Evolutionary conservation across 2,329 filamentous ascomycete genomes (phyloP).

Genomic region (Aspergillus brasiliensis): DNA sequence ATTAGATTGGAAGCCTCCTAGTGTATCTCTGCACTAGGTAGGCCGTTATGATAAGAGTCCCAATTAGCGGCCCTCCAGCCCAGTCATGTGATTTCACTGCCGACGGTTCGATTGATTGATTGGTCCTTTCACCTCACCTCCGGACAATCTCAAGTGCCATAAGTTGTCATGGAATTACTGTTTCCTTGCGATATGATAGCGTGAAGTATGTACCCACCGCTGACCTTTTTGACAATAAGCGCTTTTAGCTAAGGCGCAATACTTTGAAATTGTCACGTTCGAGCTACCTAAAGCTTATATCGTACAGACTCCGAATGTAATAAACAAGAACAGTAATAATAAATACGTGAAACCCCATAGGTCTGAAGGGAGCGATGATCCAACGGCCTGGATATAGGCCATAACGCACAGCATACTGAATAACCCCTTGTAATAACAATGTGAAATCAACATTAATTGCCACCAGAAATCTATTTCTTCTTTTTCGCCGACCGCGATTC

Average conservation of each 20-base stretch:
- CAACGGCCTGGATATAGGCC: not conserved
- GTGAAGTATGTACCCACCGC: too few relatives aligned
- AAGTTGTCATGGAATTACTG: not conserved
- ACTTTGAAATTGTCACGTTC: too few relatives aligned
- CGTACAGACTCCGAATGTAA: not conserved
- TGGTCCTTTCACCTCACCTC: not conserved
- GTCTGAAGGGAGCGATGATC: not conserved
- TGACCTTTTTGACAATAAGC: too few relatives aligned
- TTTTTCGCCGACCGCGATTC: conserved; percentile 32
- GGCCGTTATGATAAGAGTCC: not conserved
- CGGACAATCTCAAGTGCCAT: not conserved
- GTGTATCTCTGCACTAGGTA: not conserved
- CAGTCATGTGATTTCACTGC: not conserved
- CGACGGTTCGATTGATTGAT: not conserved
- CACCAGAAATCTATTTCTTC: conserved; percentile 24
- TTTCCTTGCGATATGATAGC: too few relatives aligned
- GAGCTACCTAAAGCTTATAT: not conserved
- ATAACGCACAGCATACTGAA: not conserved
- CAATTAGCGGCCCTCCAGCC: not conserved
- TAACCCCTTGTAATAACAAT: not conserved
- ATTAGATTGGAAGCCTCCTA: not conserved
- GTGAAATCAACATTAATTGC: not conserved
- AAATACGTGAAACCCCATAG: not conserved
- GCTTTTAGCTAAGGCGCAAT: too few relatives aligned
- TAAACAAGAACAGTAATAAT: not conserved